Percentiles rank a stretch among this genome's conserved stretches.
Evolutionary conservation across 768 basidiomycete species (phyloP).

Genomic region (Ramaria sp.): DNA sequence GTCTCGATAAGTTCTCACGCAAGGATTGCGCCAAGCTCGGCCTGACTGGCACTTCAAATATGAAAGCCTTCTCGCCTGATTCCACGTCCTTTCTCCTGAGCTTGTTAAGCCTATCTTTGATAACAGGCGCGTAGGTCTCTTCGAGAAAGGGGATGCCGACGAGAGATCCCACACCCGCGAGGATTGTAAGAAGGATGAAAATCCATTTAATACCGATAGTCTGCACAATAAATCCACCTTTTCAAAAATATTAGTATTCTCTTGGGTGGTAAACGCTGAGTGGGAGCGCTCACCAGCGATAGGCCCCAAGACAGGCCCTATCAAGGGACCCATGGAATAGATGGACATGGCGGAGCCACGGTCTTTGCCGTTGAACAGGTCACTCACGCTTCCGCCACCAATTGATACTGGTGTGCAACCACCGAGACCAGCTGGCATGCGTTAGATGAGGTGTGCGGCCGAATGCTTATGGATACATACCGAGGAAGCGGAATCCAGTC

Average conservation of each 20-base stretch:
- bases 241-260: background rate
- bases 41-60: constrained; percentile 1
- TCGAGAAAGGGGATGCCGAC: constrained; percentile 12
- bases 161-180: constrained; percentile 10
- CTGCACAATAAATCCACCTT: constrained; percentile 12
- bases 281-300: constrained; percentile 23
- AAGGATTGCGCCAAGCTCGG: constrained; percentile 10
- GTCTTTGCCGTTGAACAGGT: constrained; percentile 10
- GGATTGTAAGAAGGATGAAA: constrained; percentile 13
- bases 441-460: background rate
- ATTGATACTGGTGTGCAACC: too few relatives aligned
- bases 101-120: constrained; percentile 8
- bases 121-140: constrained; percentile 19
- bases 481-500: constrained; percentile 16
- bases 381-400: constrained; percentile 12
- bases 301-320: constrained; percentile 11
- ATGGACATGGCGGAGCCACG: too few relatives aligned
- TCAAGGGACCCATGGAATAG: too few relatives aligned
- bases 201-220: constrained; percentile 12
- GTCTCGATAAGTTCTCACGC: constrained; percentile 10
- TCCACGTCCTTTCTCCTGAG: constrained; percentile 10
- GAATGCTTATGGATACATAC: background rate
- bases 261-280: background rate
- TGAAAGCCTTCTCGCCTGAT: background rate
- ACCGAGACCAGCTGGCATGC: too few relatives aligned